Conservation (phyloP, 176 grass and related monocot species). For the Pharus latifolius region DNA sequence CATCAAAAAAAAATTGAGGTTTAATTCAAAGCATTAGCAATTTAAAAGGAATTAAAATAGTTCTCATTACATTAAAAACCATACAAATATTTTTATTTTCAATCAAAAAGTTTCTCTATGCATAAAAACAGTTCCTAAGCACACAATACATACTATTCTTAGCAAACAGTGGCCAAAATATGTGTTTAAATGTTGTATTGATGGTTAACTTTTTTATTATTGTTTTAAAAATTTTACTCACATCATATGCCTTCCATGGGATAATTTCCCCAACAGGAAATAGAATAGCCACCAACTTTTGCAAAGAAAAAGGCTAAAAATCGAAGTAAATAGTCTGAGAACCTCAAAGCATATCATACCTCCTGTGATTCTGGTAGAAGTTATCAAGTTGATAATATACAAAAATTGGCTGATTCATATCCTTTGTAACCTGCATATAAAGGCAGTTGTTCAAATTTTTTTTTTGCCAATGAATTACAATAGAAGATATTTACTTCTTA, state of each 20-base stretch:
- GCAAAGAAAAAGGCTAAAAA: background rate
- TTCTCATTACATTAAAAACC: no score
- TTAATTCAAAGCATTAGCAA: no score
- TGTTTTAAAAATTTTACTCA: background rate
- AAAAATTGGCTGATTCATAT: conserved; percentile 84
- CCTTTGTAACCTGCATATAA: conserved; percentile 57
- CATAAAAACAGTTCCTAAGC: no score
- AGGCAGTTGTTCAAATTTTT: background rate
- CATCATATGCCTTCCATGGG: background rate
- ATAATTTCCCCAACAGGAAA: no score
- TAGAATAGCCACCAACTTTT: no score
- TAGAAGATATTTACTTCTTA: background rate
- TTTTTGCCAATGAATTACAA: background rate
- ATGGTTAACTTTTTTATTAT: background rate
- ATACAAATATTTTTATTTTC: no score
- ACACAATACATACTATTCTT: background rate
- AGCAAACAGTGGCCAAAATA: background rate
- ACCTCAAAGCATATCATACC: conserved; percentile 40
- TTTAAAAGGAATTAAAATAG: no score
- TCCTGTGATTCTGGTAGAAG: conserved; percentile 99
- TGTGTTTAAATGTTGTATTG: no score
- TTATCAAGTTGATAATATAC: conserved; percentile 97
- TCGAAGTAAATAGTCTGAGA: background rate
- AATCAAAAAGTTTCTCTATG: no score
- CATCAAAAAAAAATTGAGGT: no score